Base-by-base conservation (phyloP, 164 flowering plant genomes). In the Stephania cephalantha region DNA sequence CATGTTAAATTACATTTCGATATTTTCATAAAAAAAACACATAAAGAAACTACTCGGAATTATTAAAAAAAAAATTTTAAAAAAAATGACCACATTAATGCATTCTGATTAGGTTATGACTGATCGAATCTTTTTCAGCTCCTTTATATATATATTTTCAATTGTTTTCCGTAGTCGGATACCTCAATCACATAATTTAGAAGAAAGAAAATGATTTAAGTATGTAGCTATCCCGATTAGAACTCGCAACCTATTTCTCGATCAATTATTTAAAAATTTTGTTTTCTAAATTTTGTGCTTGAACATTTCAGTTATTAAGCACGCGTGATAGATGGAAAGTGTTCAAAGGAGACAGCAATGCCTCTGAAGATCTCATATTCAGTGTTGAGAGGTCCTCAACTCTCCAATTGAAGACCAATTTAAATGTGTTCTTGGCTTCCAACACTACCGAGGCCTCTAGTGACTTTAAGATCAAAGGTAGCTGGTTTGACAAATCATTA, bases 291-390 rank as follows among this genome's bases (percentile, higher is more conserved):
- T 61, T 4, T 58, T 73, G 42, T 35, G 42, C 42, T 2, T 2
- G 4, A 35, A 35, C 42, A 2, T 68, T 71, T 77, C 77, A 85
- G 87, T 65, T 78, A 25, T 6, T 81, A 65, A 65, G 73, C 53
- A 79, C 79, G 10, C 85, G 83, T 70, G 73, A 72, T 42, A 83
- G 85, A 65, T 85, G 87, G 87, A 63, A 79, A 70, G 87, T 75
- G 5, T 83, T 66, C 45, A 69, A 80, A 31, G 83, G 83, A 42
- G 83, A 81, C 1, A 78, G 83, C 67, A 18, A 55, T 10, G 18
- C 15, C 13, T 9, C 63, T 18, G 46, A 81, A 66, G 78, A 85
- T 20, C 71, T 76, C 4, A 74, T 85, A n/a, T 85, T 81, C 72
- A 83, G 77, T 52, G 83, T 67, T 1, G 81, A 80, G 64, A 72